These are phyloP conservation scores for Xerocomus brunneocitrinus DNA, from an alignment of 768 basidiomycete species.

Conservation along the genomic window DNA sequence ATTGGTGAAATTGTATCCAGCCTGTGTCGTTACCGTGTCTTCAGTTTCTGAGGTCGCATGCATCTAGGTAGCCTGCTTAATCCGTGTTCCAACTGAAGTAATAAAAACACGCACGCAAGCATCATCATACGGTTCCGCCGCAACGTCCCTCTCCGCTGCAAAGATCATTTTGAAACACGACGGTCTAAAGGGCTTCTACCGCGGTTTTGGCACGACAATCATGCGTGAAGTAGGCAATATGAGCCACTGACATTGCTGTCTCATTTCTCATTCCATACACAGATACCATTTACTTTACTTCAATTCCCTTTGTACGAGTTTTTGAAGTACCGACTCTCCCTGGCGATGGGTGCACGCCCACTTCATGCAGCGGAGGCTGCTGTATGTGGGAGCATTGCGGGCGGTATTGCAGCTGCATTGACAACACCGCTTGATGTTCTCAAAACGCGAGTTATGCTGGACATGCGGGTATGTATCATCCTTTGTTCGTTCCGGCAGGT, in stretches of 20 bases:
- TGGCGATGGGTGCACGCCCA: constrained; percentile 46
- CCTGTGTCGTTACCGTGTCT: constrained; percentile 6
- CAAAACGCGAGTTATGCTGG: constrained; percentile 97
- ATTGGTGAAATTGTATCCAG: constrained; percentile 50
- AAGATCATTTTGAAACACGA: constrained; percentile 52
- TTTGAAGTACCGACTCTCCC: constrained; percentile 67
- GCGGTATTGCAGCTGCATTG: constrained; percentile 81
- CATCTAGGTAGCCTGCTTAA: constrained; percentile 74
- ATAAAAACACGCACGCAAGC: constrained; percentile 94
- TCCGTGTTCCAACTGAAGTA: constrained; percentile 94
- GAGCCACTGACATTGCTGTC: background rate
- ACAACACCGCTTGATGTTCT: constrained; percentile 96
- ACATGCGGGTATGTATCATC: constrained; percentile 60
- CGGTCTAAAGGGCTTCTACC: constrained; percentile 78
- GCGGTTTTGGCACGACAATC: constrained; percentile 81
- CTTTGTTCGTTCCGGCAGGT: background rate
- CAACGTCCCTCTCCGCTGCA: constrained; percentile 60
- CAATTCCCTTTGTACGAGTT: constrained; percentile 96
- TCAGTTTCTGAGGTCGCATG: constrained; percentile 6
- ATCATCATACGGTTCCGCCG: constrained; percentile 60
- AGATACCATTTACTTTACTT: constrained; percentile 96
- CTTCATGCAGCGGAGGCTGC: constrained; percentile 76
- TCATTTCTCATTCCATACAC: constrained; percentile 9
- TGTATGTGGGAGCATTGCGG: constrained; percentile 85
- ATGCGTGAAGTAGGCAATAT: constrained; percentile 50